Conservation (phyloP, 2,329 filamentous ascomycete genomes). For the Davidsoniella neocaledoniae region DNA sequence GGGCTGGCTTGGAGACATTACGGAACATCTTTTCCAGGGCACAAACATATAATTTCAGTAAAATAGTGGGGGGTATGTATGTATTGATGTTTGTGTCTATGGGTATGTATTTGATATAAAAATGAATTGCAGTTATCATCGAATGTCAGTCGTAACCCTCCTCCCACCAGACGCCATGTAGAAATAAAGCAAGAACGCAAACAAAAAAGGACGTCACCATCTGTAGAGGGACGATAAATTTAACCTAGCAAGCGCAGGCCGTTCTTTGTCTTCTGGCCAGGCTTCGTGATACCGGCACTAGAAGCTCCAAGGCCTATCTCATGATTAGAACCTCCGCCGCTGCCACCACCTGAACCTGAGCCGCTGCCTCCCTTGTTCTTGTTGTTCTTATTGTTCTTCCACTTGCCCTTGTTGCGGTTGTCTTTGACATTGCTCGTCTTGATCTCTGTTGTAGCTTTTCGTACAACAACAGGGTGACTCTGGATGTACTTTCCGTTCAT, state of each 20-base stretch:
- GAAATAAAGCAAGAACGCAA: not conserved
- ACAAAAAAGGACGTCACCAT: not conserved
- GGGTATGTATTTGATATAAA: no score
- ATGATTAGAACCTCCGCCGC: constrained; percentile 19
- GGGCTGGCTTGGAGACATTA: no score
- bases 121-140: no score
- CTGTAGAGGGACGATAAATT: constrained; percentile 11
- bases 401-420: constrained; percentile 22
- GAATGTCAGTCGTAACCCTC: no score
- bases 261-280: constrained; percentile 51
- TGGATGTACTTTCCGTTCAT: constrained; percentile 99
- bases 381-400: constrained; percentile 22
- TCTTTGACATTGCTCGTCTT: constrained; percentile 56
- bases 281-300: constrained; percentile 40
- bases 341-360: constrained; percentile 16
- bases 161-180: not conserved
- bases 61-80: no score
- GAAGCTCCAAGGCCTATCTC: constrained; percentile 33
- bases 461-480: constrained; percentile 77
- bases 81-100: no score
- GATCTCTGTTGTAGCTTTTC: constrained; percentile 83
- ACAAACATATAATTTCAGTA: no score
- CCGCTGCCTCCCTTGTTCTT: constrained; percentile 21
- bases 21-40: no score
- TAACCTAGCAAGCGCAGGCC: constrained; percentile 44